Evolutionary conservation across 2,329 filamentous ascomycete species (phyloP).

Genomic region (Pyrenochaeta sp.): DNA sequence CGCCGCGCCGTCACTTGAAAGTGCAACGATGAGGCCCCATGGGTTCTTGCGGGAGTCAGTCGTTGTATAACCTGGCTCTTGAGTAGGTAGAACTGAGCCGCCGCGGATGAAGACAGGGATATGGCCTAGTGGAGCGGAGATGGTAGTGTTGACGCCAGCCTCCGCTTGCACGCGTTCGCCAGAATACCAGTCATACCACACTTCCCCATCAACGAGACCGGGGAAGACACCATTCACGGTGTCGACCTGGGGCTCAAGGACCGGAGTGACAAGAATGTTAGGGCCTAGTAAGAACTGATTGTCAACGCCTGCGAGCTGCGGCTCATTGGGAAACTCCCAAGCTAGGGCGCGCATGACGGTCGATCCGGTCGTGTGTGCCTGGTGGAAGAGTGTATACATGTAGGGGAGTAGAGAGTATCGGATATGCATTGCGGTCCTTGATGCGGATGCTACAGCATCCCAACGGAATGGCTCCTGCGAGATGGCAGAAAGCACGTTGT

Average conservation of each 20-base stretch:
- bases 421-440: conserved; percentile 72
- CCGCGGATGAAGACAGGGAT: conserved; percentile 78
- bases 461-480: conserved; percentile 77
- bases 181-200: conserved; percentile 87
- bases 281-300: conserved; percentile 76
- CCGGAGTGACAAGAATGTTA: conserved; percentile 72
- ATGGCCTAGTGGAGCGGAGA: conserved; percentile 69
- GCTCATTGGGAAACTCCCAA: conserved; percentile 79
- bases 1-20: conserved; percentile 64
- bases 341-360: conserved; percentile 77
- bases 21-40: conserved; percentile 73
- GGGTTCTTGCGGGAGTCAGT: conserved; percentile 67
- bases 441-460: conserved; percentile 70
- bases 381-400: conserved; percentile 77
- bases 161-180: conserved; percentile 62
- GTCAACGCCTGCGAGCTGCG: conserved; percentile 70
- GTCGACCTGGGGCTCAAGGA: conserved; percentile 68
- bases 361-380: conserved; percentile 69
- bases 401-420: conserved; percentile 77
- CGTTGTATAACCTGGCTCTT: conserved; percentile 74
- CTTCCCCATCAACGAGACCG: conserved; percentile 64
- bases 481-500: conserved; percentile 69
- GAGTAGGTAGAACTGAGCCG: conserved; percentile 71
- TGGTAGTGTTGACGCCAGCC: conserved; percentile 66
- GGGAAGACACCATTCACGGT: conserved; percentile 75